Evolutionary conservation across 257 asterid species (phyloP), one percentile per base, ranked within the genome.

Genomic region (Nicotiana benthamiana): DNA sequence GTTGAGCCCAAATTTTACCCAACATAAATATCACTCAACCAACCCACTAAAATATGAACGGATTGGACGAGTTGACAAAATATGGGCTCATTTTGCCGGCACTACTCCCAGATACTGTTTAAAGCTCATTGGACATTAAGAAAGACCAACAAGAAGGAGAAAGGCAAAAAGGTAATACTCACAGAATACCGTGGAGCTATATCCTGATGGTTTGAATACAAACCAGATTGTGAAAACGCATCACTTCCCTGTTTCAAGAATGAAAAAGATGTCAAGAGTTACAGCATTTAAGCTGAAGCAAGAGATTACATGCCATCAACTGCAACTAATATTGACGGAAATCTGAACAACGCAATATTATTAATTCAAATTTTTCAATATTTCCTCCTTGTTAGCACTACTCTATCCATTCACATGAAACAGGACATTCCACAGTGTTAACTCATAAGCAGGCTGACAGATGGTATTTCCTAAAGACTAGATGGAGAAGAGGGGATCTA

Each of bases 131-230:
- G 22, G 5, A 20, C 28, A 68, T 12, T 40, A 70, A 70, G 34
- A 70, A 70, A 12, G 32, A 68, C 75, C 75, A 67, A n/a, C 51
- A 36, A 27, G 26, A 67, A 36, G 75, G 40, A 27, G 32, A 40
- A 40, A 43, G 77, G 40, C 20, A 18, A 43, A 11, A 20, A 68
- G 13, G 57, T 43, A 28, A 22, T 81, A 86, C 97, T 88, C 82
- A 91, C 98, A 77, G 98, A 88, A 88, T 94, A 94, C 78, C 97
- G 95, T 66, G 98, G 97, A 80, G 95, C 98, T 36, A 94, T 94
- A 87, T 92, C 97, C 85, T 91, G 97, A 87, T 94, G 97, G 84
- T 92, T 94, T 67, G 98, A 94, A 87, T 94, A 94, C 32, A 94
- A 86, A 53, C 98, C 98, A 74, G 98, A 94, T 84, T 94, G 98